A percentile compares a stretch with the other conserved stretches of the same genome.
These are phyloP conservation scores for Erythrophleum fordii DNA, from an alignment of 306 rosid genomes.

Conservation along the genomic window DNA sequence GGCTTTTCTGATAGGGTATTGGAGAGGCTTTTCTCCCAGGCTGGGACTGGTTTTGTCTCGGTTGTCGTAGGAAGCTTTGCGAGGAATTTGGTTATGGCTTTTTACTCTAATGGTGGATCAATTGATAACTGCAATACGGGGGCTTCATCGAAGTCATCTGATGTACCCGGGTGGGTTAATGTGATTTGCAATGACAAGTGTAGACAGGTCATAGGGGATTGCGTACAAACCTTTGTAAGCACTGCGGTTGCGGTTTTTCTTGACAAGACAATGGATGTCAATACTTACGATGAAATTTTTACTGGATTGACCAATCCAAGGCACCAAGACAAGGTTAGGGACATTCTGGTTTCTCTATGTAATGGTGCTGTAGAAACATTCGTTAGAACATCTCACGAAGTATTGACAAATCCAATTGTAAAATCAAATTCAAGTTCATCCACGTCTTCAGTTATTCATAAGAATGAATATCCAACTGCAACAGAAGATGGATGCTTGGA, in stretches of 20 bases:
- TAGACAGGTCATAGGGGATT: slow-evolving; percentile 59
- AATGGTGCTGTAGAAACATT: slow-evolving; percentile 91
- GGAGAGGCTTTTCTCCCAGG: slow-evolving; percentile 66
- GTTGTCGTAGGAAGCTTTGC: slow-evolving; percentile 97
- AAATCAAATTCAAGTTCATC: slow-evolving; percentile 33
- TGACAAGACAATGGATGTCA: slow-evolving; percentile 83
- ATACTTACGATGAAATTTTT: slow-evolving; percentile 72
- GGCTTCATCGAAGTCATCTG: slow-evolving; percentile 42
- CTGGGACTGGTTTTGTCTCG: slow-evolving; percentile 85
- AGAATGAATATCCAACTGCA: slow-evolving; percentile 33
- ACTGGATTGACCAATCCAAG: slow-evolving; percentile 80
- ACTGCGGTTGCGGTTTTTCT: slow-evolving; percentile 87
- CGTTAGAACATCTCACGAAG: slow-evolving; percentile 82
- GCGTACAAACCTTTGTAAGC: slow-evolving; percentile 73
- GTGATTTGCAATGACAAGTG: slow-evolving; percentile 58
- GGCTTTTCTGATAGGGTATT: slow-evolving; percentile 51
- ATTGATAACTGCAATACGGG: slow-evolving; percentile 1
- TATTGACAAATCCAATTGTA: slow-evolving; percentile 53
- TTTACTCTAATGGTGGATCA: slow-evolving; percentile 40
- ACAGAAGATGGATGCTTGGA: slow-evolving; percentile 39
- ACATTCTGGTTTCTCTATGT: slow-evolving; percentile 66
- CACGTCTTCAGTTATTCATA: slow-evolving; percentile 39
- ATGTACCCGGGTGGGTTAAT: slow-evolving; percentile 59
- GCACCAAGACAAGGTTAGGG: slow-evolving; percentile 67
- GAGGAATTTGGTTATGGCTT: slow-evolving; percentile 77